phyloP scores from a whole-genome alignment of 2,329 filamentous ascomycete genomes.

The Orbilia ellipsospora region DNA sequence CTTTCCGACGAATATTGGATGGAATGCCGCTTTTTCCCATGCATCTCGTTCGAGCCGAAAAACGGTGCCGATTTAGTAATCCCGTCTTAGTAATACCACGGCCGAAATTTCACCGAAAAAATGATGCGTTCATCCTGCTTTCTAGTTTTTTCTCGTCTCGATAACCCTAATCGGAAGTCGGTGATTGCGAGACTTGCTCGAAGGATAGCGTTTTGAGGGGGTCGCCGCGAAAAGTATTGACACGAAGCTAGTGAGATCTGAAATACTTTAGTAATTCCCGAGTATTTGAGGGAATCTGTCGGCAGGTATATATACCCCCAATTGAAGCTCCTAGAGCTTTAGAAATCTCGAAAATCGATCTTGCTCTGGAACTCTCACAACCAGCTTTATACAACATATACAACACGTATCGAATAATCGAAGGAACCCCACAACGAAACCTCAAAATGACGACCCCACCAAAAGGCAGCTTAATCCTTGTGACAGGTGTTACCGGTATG shows the following conservation, averaged over 20 bases:
- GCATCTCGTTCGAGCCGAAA: constrained; percentile 9
- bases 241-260: background rate
- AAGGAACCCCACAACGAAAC: background rate
- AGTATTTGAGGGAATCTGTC: background rate
- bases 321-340: constrained; percentile 7
- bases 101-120: constrained; percentile 51
- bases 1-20: too few relatives aligned
- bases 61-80: constrained; percentile 24
- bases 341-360: background rate
- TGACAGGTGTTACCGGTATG: constrained; percentile 51
- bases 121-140: constrained; percentile 1
- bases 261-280: background rate
- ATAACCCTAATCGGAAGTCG: constrained; percentile 17
- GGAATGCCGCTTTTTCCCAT: too few relatives aligned
- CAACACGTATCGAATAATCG: background rate
- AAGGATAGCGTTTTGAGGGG: constrained; percentile 25
- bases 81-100: constrained; percentile 40
- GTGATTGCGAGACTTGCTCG: constrained; percentile 30
- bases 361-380: background rate
- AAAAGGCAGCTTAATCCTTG: constrained; percentile 51
- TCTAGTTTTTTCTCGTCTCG: constrained; percentile 21
- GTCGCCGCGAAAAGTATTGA: constrained; percentile 3
- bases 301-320: constrained; percentile 8
- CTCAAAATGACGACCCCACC: constrained; percentile 48
- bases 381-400: background rate